phyloP scores from a whole-genome alignment of 2,329 filamentous ascomycete genomes.

The Xylaria sp. region DNA sequence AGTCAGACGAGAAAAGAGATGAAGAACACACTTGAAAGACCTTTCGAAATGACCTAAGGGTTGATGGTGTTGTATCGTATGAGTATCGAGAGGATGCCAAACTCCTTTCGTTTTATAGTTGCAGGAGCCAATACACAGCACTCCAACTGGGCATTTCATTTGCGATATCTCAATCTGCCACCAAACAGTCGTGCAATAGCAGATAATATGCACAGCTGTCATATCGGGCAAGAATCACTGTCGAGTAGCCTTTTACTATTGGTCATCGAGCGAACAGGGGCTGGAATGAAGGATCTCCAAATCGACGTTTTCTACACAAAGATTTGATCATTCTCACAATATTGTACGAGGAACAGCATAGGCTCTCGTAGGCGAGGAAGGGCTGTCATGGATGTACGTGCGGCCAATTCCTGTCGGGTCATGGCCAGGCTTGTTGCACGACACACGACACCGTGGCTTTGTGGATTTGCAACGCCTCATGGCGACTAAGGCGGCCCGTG shows the following conservation, averaged over 20 bases:
- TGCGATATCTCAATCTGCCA: slow-evolving; percentile 12
- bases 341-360: slow-evolving; percentile 33
- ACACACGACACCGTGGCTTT: slow-evolving; percentile 11
- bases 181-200: slow-evolving; percentile 24
- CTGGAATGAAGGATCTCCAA: slow-evolving; percentile 26
- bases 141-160: slow-evolving; percentile 4
- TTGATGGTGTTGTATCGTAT: slow-evolving; percentile 22
- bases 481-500: slow-evolving; percentile 3
- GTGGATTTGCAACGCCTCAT: background rate
- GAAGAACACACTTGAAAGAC: slow-evolving; percentile 31
- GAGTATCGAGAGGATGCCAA: slow-evolving; percentile 12
- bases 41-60: slow-evolving; percentile 17
- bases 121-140: slow-evolving; percentile 3
- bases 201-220: slow-evolving; percentile 26
- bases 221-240: slow-evolving; percentile 28
- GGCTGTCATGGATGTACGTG: slow-evolving; percentile 26
- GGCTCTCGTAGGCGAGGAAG: slow-evolving; percentile 18
- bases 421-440: slow-evolving; percentile 30
- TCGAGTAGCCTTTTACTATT: slow-evolving; percentile 30
- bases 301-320: slow-evolving; percentile 26
- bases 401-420: slow-evolving; percentile 19
- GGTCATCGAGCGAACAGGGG: slow-evolving; percentile 26
- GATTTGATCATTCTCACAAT: slow-evolving; percentile 30
- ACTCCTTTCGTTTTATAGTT: slow-evolving; percentile 24
- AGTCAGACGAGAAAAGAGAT: slow-evolving; percentile 20